These are phyloP conservation scores for Hypomontagnella monticulosa DNA, from an alignment of 495 filamentous ascomycete genomes.

Conservation along the genomic window DNA sequence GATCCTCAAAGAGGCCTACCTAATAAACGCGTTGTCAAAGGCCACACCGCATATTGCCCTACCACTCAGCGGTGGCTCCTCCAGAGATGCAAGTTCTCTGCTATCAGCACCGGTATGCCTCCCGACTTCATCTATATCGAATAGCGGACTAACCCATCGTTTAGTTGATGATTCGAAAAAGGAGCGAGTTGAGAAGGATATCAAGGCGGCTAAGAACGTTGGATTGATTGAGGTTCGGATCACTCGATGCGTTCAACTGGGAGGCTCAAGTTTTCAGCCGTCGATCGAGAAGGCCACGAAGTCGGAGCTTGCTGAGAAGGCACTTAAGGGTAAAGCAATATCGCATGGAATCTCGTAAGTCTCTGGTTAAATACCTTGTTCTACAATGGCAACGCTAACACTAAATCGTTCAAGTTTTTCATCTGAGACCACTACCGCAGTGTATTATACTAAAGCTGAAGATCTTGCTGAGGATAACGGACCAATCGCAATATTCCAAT, in stretches of 20 bases:
- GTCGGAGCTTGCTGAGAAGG: conserved; percentile 34
- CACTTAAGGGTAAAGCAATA: conserved; percentile 38
- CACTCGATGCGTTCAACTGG: background rate
- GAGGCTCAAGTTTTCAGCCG: background rate
- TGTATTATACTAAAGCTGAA: background rate
- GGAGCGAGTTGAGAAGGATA: conserved; percentile 37
- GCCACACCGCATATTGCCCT: background rate
- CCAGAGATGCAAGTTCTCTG: conserved; percentile 33
- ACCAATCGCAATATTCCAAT: conserved; percentile 35
- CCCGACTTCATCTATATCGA: background rate
- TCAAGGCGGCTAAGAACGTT: conserved; percentile 31
- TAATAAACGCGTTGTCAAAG: background rate
- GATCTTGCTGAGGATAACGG: background rate
- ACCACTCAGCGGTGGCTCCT: conserved; percentile 6
- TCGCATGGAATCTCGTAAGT: conserved; percentile 38
- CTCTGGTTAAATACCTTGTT: background rate
- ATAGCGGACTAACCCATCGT: conserved; percentile 4
- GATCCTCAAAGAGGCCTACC: background rate
- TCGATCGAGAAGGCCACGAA: background rate
- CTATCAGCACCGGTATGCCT: conserved; percentile 34
- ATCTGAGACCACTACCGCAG: background rate
- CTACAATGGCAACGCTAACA: background rate
- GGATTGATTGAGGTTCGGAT: conserved; percentile 44
- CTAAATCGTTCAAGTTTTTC: conserved; percentile 18
- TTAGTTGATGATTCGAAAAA: conserved; percentile 34